These are phyloP conservation scores for Carex myosuroides DNA, from an alignment of 176 grass and related monocot genomes.

Conservation along the genomic window DNA sequence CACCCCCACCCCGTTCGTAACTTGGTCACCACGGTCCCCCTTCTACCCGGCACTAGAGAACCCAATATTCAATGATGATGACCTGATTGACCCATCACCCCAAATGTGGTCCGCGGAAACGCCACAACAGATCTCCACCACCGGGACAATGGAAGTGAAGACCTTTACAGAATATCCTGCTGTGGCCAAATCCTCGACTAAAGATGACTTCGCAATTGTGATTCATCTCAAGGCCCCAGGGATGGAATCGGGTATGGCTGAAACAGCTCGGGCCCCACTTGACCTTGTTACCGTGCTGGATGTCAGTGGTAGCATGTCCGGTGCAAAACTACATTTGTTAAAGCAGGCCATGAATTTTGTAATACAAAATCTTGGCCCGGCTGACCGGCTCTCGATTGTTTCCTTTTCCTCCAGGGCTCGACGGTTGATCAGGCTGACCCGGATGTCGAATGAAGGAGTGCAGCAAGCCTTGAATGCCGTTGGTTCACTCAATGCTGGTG, in stretches of 20 bases:
- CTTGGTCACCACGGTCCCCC: background rate
- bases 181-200: conserved; percentile 22
- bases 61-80: conserved; percentile 19
- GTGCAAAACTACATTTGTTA: conserved; percentile 4
- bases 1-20: background rate
- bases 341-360: conserved; percentile 48
- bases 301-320: conserved; percentile 26
- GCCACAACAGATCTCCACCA: background rate
- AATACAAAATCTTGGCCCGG: conserved; percentile 52
- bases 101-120: background rate
- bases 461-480: conserved; percentile 13
- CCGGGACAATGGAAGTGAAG: conserved; percentile 27
- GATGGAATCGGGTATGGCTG: background rate
- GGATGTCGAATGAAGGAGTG: conserved; percentile 40
- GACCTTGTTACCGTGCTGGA: conserved; percentile 29
- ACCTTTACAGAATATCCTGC: conserved; percentile 48
- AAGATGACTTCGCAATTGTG: conserved; percentile 45
- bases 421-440: conserved; percentile 35
- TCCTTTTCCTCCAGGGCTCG: conserved; percentile 40
- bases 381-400: conserved; percentile 50
- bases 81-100: conserved; percentile 9
- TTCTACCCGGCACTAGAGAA: background rate
- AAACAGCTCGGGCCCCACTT: conserved; percentile 14
- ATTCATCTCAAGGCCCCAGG: conserved; percentile 49
- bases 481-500: conserved; percentile 22